Conservation (phyloP, 108 stramenopile species). For the Pseudonitzschia multistriata region DNA sequence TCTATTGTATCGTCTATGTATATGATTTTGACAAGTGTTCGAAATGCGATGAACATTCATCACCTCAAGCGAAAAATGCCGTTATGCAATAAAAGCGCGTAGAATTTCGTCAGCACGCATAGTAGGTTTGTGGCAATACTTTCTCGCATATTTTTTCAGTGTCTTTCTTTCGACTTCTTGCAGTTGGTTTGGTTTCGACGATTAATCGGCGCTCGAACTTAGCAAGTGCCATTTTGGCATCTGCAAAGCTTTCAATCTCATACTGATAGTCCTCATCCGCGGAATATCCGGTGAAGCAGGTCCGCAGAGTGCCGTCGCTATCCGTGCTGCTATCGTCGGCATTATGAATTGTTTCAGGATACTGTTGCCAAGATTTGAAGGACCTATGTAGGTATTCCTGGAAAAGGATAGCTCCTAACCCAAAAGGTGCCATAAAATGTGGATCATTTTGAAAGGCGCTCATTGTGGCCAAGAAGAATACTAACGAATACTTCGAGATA, state of each 20-base stretch:
- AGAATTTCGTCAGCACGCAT: too few species aligned
- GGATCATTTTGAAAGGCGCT: slow-evolving; percentile 29
- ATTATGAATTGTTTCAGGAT: neutral
- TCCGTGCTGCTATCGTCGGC: slow-evolving; percentile 3
- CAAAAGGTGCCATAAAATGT: slow-evolving; percentile 27
- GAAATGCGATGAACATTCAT: too few species aligned
- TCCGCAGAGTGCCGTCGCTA: neutral
- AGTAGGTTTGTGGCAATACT: neutral
- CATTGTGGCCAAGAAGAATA: slow-evolving; percentile 27
- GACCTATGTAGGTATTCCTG: slow-evolving; percentile 8
- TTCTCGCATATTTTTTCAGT: neutral
- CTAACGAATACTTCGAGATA: slow-evolving; percentile 14
- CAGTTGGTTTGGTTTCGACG: neutral
- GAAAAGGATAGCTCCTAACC: slow-evolving; percentile 23
- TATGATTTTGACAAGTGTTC: too few species aligned
- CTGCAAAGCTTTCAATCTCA: slow-evolving; percentile 7
- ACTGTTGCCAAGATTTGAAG: neutral
- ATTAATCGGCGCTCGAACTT: neutral
- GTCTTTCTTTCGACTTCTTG: neutral
- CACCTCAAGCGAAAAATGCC: too few species aligned
- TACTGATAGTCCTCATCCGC: slow-evolving; percentile 2
- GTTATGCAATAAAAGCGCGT: too few species aligned
- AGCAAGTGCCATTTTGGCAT: slow-evolving; percentile 4
- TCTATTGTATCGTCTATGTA: too few species aligned
- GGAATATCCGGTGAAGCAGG: neutral